Evolutionary conservation across 805 yeast genomes (phyloP).

Genomic region (Candida golubevii): DNA sequence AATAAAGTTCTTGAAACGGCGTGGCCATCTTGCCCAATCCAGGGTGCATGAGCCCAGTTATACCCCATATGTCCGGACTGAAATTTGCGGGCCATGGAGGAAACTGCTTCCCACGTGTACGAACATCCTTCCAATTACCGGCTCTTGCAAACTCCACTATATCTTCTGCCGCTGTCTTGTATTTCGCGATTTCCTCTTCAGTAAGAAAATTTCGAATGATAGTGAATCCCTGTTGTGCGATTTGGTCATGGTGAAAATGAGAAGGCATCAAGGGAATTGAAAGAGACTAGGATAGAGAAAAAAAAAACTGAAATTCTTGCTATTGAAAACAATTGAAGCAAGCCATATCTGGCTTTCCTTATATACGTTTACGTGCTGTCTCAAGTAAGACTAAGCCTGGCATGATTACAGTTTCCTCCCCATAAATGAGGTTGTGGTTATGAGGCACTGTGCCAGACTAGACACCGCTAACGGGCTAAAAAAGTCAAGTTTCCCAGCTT

Average conservation of each 20-base stretch:
- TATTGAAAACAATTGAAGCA: no score
- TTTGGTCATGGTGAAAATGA: constrained; percentile 30
- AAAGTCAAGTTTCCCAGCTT: no score
- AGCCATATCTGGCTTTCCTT: no score
- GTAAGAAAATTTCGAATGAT: constrained; percentile 38
- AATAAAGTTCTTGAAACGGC: constrained; percentile 39
- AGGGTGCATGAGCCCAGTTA: constrained; percentile 46
- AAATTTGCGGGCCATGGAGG: constrained; percentile 55
- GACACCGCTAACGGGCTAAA: no score
- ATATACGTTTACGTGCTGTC: no score
- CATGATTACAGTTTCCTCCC: no score
- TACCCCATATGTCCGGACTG: constrained; percentile 52
- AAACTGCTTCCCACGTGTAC: constrained; percentile 50
- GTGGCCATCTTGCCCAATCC: constrained; percentile 32
- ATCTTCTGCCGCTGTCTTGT: constrained; percentile 32
- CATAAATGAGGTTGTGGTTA: no score
- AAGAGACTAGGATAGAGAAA: neutral
- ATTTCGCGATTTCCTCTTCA: constrained; percentile 35
- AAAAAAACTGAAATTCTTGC: no score
- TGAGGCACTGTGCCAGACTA: no score
- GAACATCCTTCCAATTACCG: constrained; percentile 47
- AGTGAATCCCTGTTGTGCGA: constrained; percentile 34
- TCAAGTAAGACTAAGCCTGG: neutral
- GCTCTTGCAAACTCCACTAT: constrained; percentile 40
- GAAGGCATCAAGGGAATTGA: neutral